phyloP scores from a whole-genome alignment of 2,329 filamentous ascomycete species.

The Colletotrichum euphorbiae region DNA sequence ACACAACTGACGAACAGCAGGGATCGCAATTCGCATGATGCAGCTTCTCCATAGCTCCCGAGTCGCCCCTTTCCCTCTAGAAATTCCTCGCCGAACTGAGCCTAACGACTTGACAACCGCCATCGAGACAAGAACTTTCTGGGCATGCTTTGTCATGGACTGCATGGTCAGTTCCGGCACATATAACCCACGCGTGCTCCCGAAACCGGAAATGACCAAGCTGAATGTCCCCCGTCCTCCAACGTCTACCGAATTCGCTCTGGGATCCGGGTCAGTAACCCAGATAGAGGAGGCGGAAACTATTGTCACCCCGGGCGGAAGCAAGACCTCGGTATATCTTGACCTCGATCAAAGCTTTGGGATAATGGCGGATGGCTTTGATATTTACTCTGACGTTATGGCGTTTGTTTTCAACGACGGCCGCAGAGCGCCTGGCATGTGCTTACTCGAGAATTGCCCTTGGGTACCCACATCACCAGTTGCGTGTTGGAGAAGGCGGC shows the following conservation, averaged over 20 bases:
- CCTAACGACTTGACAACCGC: constrained; percentile 44
- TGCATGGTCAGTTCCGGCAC: constrained; percentile 57
- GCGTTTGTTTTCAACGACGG: constrained; percentile 57
- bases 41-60: constrained; percentile 49
- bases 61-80: constrained; percentile 45
- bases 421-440: constrained; percentile 54
- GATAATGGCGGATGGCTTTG: constrained; percentile 55
- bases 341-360: constrained; percentile 47
- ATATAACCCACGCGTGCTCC: constrained; percentile 52
- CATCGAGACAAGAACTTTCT: constrained; percentile 55
- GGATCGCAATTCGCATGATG: constrained; percentile 55
- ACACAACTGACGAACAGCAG: constrained; percentile 30
- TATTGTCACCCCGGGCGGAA: constrained; percentile 16
- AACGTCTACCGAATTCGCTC: constrained; percentile 39
- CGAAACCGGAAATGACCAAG: constrained; percentile 50
- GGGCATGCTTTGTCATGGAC: constrained; percentile 60
- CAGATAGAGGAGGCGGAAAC: constrained; percentile 39
- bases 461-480: constrained; percentile 53
- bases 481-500: constrained; percentile 45
- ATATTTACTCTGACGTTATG: constrained; percentile 56
- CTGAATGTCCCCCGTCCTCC: constrained; percentile 43
- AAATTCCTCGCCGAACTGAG: constrained; percentile 40
- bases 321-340: constrained; percentile 37
- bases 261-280: neutral
- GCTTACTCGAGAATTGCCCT: constrained; percentile 52